Evolutionary conservation across 2,329 filamentous ascomycete genomes (phyloP), one percentile per base, ranked within the genome.

Genomic region (Fusarium sp.): DNA sequence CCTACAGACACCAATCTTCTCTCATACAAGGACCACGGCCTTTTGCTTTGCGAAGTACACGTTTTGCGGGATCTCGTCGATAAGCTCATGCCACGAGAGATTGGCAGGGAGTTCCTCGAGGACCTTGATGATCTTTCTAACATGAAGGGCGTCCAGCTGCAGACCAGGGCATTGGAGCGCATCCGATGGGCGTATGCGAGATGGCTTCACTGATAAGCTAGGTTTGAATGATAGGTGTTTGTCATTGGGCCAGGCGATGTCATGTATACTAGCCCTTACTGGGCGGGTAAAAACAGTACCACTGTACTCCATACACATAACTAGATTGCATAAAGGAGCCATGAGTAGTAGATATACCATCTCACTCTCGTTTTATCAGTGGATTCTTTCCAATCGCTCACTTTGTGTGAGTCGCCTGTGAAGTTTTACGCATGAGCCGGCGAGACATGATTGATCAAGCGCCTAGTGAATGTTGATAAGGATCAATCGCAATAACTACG

Each of bases 111-210:
- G 73, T 98, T 99, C 75, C 80, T 94, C 57, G 92, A 97, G 78
- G 96, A 99, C 76, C 83, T 97, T 34, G 89, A 92, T 62, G 94
- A 98, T 74, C 83, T 99, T 49, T 89, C 93, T 21, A 94, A 97
- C 76, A 89, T 95, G 69, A 91, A 89, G 72, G 93, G 94, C 4
- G 87, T 97, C 52, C 87, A 90, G 73, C 87, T 90, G 72, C 95
- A 98, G 82, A 85, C 90, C 62, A 91, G 89, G 77, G 92, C 95
- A 43, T 82, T 97, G 55, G 89, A 94, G 73, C 87, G 96, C 62
- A 94, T 98, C 71, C 87, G 93, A 67, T 98, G 96, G 95, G 92
- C 92, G 6, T 98, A 98, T 83, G 88, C 88, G 3, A 91, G 90
- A 76, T 98, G 92, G 91, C 61, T 64, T 33, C 59, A 64, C 76